phyloP scores from a whole-genome alignment of 2,329 filamentous ascomycete genomes.

The Xylariaceae sp. region DNA sequence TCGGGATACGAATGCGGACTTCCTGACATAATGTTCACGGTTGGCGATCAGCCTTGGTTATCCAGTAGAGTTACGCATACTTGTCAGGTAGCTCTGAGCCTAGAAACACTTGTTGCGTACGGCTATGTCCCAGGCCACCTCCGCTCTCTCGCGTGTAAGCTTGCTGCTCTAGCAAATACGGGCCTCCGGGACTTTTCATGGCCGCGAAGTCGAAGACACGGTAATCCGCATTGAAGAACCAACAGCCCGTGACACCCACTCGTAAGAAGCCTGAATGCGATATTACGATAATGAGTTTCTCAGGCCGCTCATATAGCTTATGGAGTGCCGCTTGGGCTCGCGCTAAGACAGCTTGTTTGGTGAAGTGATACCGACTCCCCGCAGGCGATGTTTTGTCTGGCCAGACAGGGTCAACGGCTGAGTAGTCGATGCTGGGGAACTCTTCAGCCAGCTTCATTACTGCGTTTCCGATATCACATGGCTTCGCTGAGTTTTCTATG shows the following conservation, averaged over 20 bases:
- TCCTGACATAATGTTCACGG: not conserved
- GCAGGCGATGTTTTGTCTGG: constrained; percentile 56
- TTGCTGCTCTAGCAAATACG: constrained; percentile 43
- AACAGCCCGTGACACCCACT: constrained; percentile 51
- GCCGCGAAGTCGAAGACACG: constrained; percentile 54
- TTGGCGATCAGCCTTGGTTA: not conserved
- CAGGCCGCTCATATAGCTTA: constrained; percentile 49
- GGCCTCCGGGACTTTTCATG: constrained; percentile 26
- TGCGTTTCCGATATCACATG: constrained; percentile 58
- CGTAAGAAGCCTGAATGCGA: constrained; percentile 62
- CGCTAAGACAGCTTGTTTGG: constrained; percentile 47
- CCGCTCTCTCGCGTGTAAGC: constrained; percentile 43
- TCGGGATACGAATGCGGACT: too few relatives aligned
- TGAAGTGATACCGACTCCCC: constrained; percentile 49
- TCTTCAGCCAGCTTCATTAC: constrained; percentile 41
- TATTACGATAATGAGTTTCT: constrained; percentile 61
- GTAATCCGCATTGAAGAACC: constrained; percentile 61
- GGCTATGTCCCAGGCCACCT: constrained; percentile 50
- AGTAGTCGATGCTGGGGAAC: constrained; percentile 57
- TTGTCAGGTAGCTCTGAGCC: constrained; percentile 39
- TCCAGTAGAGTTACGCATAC: constrained; percentile 20
- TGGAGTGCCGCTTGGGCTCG: constrained; percentile 51
- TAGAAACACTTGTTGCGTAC: constrained; percentile 36
- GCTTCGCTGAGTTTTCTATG: constrained; percentile 51
- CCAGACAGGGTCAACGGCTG: constrained; percentile 53